Conservation (phyloP, 441 rosid species). For the Theobroma grandiflorum region DNA sequence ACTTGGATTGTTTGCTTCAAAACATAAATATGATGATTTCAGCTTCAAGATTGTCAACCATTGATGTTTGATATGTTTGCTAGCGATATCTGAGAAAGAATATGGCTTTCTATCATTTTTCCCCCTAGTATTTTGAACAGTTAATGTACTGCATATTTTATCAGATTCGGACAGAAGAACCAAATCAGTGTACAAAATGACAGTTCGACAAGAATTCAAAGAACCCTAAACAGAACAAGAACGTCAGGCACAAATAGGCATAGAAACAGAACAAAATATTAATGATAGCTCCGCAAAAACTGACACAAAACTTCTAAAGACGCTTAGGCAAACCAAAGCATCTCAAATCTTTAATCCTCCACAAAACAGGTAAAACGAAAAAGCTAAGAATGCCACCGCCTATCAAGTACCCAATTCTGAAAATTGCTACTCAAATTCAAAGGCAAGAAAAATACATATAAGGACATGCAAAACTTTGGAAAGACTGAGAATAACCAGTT, state of each 20-base stretch:
- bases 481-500: neutral
- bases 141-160: too few species aligned
- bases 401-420: constrained; percentile 55
- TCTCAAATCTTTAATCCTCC: neutral
- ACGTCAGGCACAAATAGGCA: neutral
- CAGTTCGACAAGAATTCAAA: too few species aligned
- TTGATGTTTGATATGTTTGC: too few species aligned
- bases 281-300: neutral
- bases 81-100: too few species aligned
- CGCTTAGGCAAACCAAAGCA: neutral
- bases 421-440: constrained; percentile 26
- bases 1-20: too few species aligned
- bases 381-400: constrained; percentile 41
- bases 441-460: constrained; percentile 9
- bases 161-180: neutral
- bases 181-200: too few species aligned
- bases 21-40: too few species aligned
- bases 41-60: too few species aligned
- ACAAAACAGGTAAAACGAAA: neutral
- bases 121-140: too few species aligned
- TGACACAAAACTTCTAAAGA: neutral
- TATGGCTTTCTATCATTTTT: too few species aligned
- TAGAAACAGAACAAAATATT: neutral
- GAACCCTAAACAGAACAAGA: neutral
- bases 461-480: neutral